Percentiles rank a stretch among this genome's conserved stretches.
These are phyloP conservation scores for Tricholoma terreum DNA, from an alignment of 768 basidiomycete species.

Conservation along the genomic window DNA sequence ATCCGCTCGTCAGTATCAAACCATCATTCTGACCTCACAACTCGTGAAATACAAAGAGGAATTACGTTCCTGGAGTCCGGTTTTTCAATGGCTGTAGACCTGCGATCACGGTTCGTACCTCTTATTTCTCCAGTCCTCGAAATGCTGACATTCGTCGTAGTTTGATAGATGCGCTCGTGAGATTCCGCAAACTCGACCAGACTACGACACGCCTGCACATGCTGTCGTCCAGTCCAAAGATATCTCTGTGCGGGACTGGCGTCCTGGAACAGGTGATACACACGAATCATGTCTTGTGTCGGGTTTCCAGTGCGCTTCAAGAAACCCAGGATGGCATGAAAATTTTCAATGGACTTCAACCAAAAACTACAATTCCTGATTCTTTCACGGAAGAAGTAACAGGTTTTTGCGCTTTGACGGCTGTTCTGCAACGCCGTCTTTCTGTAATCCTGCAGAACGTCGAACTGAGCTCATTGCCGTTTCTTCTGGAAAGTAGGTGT, in stretches of 20 bases:
- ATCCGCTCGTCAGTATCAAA: constrained; percentile 57
- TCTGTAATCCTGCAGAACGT: constrained; percentile 15
- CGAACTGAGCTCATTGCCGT: constrained; percentile 23
- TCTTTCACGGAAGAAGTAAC: constrained; percentile 27
- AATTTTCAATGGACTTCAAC: constrained; percentile 31
- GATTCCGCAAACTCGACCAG: constrained; percentile 21
- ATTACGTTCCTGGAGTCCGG: constrained; percentile 76
- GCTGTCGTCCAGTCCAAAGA: constrained; percentile 14
- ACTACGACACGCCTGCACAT: constrained; percentile 25
- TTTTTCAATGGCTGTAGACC: constrained; percentile 61
- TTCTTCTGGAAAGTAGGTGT: constrained; percentile 36
- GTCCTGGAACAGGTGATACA: constrained; percentile 13
- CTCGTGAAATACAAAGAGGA: constrained; percentile 84
- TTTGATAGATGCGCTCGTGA: constrained; percentile 23
- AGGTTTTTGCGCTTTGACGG: constrained; percentile 20
- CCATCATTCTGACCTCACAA: constrained; percentile 81
- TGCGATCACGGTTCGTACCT: constrained; percentile 58
- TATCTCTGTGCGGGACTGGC: constrained; percentile 8
- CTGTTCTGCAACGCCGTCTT: constrained; percentile 23
- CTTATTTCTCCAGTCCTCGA: neutral
- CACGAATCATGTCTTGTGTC: constrained; percentile 28
- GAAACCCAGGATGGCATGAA: constrained; percentile 35
- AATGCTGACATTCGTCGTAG: constrained; percentile 19
- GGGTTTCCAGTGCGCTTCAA: constrained; percentile 31
- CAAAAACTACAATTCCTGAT: constrained; percentile 16